Conservation (phyloP, 306 rosid species). For the cucumber (Cucumis sativus) region Cucumber_9930_V3 NC_026660.2:25527001-25527500, state of each 20-base stretch:
- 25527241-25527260: constrained; percentile 76
- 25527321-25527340: constrained; percentile 43
- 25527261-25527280: constrained; percentile 58
- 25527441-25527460: constrained; percentile 62
- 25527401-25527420: constrained; percentile 31
- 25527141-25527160: constrained; percentile 31
- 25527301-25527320: constrained; percentile 73
- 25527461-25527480: constrained; percentile 69
- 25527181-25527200: constrained; percentile 38
- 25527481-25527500: constrained; percentile 80
- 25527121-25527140: constrained; percentile 26
- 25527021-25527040: constrained; percentile 29
- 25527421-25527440: constrained; percentile 49
- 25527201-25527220: constrained; percentile 27
- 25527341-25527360: constrained; percentile 35
- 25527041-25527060: constrained; percentile 29
- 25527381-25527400: constrained; percentile 77
- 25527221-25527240: constrained; percentile 58
- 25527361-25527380: constrained; percentile 41
- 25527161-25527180: constrained; percentile 58
- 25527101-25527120: constrained; percentile 20
- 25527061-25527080: constrained; percentile 27
- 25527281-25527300: constrained; percentile 72
- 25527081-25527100: constrained; percentile 23
- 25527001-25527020: constrained; percentile 35